Conservation (phyloP, 306 rosid species). For the Glycine tomentella region DNA sequence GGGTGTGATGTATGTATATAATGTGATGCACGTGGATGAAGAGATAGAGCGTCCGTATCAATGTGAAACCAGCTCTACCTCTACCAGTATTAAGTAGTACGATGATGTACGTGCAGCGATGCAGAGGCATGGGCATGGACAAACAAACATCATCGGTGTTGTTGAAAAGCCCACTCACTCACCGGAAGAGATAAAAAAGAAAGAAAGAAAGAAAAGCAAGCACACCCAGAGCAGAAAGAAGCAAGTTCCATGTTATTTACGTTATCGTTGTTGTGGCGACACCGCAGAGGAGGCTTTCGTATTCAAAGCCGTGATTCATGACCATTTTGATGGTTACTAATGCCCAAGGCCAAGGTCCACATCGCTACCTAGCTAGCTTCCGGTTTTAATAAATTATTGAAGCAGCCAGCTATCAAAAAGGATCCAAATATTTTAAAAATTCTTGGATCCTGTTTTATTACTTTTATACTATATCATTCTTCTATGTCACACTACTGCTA, state of each 20-base stretch:
- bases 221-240: too few species aligned
- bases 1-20: neutral
- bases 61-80: neutral
- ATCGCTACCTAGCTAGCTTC: too few species aligned
- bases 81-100: neutral
- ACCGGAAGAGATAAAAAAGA: too few species aligned
- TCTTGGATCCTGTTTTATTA: too few species aligned
- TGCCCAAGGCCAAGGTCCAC: conserved; percentile 30
- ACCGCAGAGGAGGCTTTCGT: conserved; percentile 14
- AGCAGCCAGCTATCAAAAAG: too few species aligned
- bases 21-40: conserved; percentile 41
- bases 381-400: too few species aligned
- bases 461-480: too few species aligned
- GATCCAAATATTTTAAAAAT: too few species aligned
- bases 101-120: conserved; percentile 12
- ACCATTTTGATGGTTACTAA: conserved; percentile 32
- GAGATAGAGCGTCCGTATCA: neutral
- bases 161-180: conserved; percentile 33
- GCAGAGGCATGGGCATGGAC: too few species aligned
- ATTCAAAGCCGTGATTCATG: conserved; percentile 44
- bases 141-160: neutral
- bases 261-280: conserved; percentile 49
- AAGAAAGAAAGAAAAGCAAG: too few species aligned
- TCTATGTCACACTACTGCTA: too few species aligned
- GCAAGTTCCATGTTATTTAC: conserved; percentile 39